Evolutionary conservation across 1,284 basidiomycete genomes (phyloP).

Genomic region (Fistulinella cinereoalba): DNA sequence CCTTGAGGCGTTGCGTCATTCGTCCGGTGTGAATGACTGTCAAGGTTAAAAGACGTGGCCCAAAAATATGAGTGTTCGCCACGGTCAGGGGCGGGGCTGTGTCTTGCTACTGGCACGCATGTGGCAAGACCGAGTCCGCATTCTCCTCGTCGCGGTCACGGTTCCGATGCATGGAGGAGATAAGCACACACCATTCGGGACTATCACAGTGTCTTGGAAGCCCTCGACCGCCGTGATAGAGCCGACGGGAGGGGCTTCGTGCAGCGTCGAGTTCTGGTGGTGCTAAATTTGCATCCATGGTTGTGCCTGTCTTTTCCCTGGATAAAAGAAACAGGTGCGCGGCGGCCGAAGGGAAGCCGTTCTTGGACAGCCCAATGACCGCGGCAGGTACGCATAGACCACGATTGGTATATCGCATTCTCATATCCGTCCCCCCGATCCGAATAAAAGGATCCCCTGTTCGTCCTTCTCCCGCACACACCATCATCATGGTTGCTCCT

Average conservation of each 20-base stretch:
- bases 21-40: too few species aligned
- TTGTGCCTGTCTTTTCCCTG: conserved; percentile 19
- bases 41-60: too few species aligned
- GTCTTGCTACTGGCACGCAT: too few species aligned
- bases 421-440: conserved; percentile 19
- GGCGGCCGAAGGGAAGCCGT: conserved; percentile 26
- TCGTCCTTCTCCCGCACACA: not conserved
- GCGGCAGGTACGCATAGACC: conserved; percentile 15
- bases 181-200: conserved; percentile 8
- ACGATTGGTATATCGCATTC: conserved; percentile 20
- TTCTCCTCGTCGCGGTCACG: conserved; percentile 7
- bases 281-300: conserved; percentile 9
- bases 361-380: conserved; percentile 24
- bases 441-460: conserved; percentile 23
- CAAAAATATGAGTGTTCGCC: not conserved
- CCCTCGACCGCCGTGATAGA: conserved; percentile 1
- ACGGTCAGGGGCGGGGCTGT: too few species aligned
- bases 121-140: conserved; percentile 1
- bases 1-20: too few species aligned
- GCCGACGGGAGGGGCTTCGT: conserved; percentile 7
- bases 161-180: conserved; percentile 11
- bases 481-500: conserved; percentile 15
- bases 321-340: conserved; percentile 16
- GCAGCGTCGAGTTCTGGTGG: conserved; percentile 11
- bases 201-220: conserved; percentile 1